Base-by-base conservation (phyloP, 306 rosid species). In the Calophaca sinica region DNA sequence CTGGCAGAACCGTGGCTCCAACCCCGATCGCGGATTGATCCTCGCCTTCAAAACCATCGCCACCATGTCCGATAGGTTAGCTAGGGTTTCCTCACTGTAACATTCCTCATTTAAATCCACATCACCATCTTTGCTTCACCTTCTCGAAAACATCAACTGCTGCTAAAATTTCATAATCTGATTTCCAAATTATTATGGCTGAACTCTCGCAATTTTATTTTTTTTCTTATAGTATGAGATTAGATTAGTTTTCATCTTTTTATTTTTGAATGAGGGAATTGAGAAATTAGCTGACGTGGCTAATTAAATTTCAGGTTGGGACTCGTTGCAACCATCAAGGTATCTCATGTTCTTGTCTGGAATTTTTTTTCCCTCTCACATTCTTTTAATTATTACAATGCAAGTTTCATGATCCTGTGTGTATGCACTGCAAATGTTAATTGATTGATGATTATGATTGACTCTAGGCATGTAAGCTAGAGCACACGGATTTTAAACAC, bases 1-100 rank as follows among this genome's bases (percentile, higher is more conserved):
- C 62, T 94, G 98, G 98, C 98, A 94, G 96, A 94, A 91, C 77
- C 97, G 98, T 2, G 98, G 98, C 10, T 73, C 93, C 8, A 87
- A 91, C 72, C 94, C 97, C 20, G 98, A 94, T 82, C 97, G 98
- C 20, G 94, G 93, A 3, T 61, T 94, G 79, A 90, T 91, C 7
- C 83, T 86, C 28, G 98, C 97, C 6, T 91, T 94, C 83, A 88
- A 91, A 79, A 90, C 96, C 42, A 94, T 94, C 28, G 98, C 96
- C 36, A 91, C 98, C 75, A 94, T 94, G 96, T 88, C 97, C 11
- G 98, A 94, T 74, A 90, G 98, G 98, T 88, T 28, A 11, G 79
- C 54, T 73, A 72, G 73, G 64, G 58, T 80, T 84, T 63, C 6
- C 35, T 48, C 38, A 36, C 12, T 61, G 6, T 41, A 3, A 33